phyloP scores from a whole-genome alignment of 148 eudicot species.

The Vaccinium corymbosum region DNA sequence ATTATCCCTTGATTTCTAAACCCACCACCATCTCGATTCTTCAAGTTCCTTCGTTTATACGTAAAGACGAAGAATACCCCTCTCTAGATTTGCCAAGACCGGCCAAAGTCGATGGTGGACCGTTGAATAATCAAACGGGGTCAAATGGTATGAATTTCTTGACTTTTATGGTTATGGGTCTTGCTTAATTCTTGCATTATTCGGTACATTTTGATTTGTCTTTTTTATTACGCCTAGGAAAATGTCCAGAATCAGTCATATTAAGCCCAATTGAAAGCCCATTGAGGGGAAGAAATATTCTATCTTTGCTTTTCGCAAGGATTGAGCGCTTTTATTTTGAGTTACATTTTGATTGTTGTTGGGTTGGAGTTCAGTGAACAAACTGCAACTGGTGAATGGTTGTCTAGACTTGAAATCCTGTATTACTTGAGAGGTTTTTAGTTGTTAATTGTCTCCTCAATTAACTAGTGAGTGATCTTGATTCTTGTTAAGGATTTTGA shows the following conservation, averaged over 20 bases:
- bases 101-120: neutral
- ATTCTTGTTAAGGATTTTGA: neutral
- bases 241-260: too few relatives aligned
- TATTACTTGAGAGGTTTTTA: neutral
- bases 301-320: too few relatives aligned
- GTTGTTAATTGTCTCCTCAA: neutral
- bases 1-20: neutral
- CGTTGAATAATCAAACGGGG: neutral
- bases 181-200: neutral
- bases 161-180: neutral
- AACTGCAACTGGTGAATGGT: too few relatives aligned
- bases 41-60: neutral
- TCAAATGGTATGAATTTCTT: slow-evolving; percentile 11
- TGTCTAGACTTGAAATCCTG: neutral
- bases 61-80: neutral
- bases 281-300: too few relatives aligned
- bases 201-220: too few relatives aligned
- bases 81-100: neutral
- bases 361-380: neutral
- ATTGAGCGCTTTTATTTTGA: too few relatives aligned
- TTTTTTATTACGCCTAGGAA: too few relatives aligned
- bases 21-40: slow-evolving; percentile 8
- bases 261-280: too few relatives aligned
- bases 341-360: neutral
- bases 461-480: neutral